phyloP scores from a whole-genome alignment of 257 asterid genomes.

The Mitragyna speciosa region DNA sequence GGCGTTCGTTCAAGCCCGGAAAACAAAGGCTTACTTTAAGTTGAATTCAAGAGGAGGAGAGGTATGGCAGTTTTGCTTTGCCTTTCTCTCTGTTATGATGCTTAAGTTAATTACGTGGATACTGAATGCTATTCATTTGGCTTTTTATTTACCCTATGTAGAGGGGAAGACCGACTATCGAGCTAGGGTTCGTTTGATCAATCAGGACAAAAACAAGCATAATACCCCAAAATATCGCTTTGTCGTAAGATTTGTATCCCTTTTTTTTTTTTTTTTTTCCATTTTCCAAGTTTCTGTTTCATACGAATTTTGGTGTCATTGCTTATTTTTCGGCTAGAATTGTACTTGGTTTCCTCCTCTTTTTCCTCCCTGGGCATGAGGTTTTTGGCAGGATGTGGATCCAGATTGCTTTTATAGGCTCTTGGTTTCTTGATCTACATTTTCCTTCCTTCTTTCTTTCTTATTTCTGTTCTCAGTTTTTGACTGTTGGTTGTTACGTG shows the following conservation, averaged over 20 bases:
- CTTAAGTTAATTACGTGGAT: neutral
- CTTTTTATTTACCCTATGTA: constrained; percentile 17
- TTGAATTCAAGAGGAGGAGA: constrained; percentile 73
- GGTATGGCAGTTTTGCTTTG: constrained; percentile 25
- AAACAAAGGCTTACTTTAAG: constrained; percentile 62
- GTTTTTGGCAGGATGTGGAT: neutral
- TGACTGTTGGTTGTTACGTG: neutral
- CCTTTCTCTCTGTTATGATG: neutral
- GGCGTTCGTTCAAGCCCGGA: constrained; percentile 62
- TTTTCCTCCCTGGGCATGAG: neutral
- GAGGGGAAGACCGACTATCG: constrained; percentile 91
- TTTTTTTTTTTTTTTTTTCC: neutral
- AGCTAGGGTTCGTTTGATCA: constrained; percentile 77
- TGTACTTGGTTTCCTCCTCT: neutral
- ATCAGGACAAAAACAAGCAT: constrained; percentile 85
- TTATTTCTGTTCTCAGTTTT: neutral
- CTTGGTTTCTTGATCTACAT: neutral
- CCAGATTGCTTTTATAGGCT: neutral
- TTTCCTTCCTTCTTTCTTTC: too few relatives aligned
- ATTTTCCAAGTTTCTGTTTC: neutral
- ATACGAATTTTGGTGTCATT: neutral
- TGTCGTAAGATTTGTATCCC: constrained; percentile 82
- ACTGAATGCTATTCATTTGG: neutral
- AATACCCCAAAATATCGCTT: constrained; percentile 77
- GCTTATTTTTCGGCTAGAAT: neutral